Conservation (phyloP, 495 filamentous ascomycete species). For the Polyplosphaeria fusca region DNA sequence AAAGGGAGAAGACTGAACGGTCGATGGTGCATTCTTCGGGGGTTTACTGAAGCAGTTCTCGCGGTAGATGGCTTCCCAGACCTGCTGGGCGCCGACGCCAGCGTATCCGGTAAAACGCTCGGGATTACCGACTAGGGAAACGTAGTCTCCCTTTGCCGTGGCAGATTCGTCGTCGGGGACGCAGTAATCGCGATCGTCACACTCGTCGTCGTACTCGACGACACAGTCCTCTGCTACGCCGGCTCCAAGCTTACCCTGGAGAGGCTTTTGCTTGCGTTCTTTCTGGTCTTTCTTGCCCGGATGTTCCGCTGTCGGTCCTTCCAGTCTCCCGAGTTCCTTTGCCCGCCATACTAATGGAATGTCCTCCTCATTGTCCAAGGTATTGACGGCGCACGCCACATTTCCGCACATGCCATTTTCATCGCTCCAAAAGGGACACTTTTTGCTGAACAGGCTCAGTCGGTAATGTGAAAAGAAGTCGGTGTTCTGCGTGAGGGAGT, state of each 20-base stretch:
- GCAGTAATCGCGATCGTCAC: conserved; percentile 95
- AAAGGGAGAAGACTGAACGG: conserved; percentile 42
- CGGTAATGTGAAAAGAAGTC: conserved; percentile 99
- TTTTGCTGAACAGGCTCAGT: conserved; percentile 91
- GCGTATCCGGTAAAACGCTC: conserved; percentile 94
- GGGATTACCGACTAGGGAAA: conserved; percentile 87
- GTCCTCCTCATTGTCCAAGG: conserved; percentile 89
- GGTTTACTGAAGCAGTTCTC: conserved; percentile 86
- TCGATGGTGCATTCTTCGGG: conserved; percentile 51
- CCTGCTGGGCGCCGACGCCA: conserved; percentile 74
- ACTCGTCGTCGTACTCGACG: conserved; percentile 96
- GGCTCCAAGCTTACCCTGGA: conserved; percentile 80
- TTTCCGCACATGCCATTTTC: conserved; percentile 94
- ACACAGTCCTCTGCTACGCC: conserved; percentile 92
- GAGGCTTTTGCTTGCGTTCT: conserved; percentile 62
- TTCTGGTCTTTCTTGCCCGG: conserved; percentile 69
- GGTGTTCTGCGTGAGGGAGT: conserved; percentile 76
- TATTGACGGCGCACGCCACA: conserved; percentile 95
- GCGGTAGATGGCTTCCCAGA: conserved; percentile 95
- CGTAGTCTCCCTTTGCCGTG: conserved; percentile 87
- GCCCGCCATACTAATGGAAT: conserved; percentile 89
- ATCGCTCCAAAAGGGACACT: conserved; percentile 95
- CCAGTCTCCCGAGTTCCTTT: conserved; percentile 86
- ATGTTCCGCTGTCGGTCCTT: conserved; percentile 86
- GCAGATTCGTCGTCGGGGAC: conserved; percentile 91